phyloP scores from a whole-genome alignment of 78 protist genomes.

The Polysphondylium violaceum region DNA sequence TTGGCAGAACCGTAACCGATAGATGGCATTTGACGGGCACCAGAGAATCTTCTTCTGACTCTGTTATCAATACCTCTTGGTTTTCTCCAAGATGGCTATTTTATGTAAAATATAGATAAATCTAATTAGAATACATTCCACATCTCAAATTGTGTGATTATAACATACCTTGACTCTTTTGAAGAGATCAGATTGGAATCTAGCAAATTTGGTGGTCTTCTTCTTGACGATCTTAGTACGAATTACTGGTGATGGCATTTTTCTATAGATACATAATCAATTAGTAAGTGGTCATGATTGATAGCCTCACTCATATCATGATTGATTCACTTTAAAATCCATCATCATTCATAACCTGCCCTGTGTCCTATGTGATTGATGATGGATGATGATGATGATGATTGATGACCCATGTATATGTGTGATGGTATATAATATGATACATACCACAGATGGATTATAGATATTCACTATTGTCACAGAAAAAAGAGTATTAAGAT shows the following conservation, averaged over 20 bases:
- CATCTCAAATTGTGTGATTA: background rate
- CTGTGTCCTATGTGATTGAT: too few relatives aligned
- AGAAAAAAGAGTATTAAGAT: too few relatives aligned
- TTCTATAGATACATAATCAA: too few relatives aligned
- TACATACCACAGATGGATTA: too few relatives aligned
- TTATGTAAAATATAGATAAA: background rate
- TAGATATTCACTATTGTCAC: too few relatives aligned
- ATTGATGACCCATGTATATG: too few relatives aligned
- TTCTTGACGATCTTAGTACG: conserved; percentile 93
- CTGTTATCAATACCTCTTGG: conserved; percentile 98
- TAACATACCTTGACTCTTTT: conserved; percentile 58
- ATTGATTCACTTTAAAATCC: too few relatives aligned
- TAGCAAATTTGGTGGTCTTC: conserved; percentile 92
- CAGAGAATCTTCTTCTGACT: conserved; percentile 96
- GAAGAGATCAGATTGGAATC: conserved; percentile 96
- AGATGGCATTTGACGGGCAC: conserved; percentile 86
- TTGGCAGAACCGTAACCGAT: conserved; percentile 98
- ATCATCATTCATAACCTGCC: too few relatives aligned
- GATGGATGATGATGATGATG: too few relatives aligned
- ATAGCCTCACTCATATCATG: too few relatives aligned
- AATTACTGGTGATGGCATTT: conserved; percentile 82
- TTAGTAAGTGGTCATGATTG: too few relatives aligned
- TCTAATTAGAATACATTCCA: background rate
- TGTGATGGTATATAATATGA: too few relatives aligned
- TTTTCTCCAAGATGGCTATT: conserved; percentile 26